A percentile compares a stretch with the other conserved stretches of the same genome.
These are phyloP conservation scores for Neofusicoccum cordaticola DNA, from an alignment of 2,329 filamentous ascomycete genomes.

Conservation along the genomic window DNA sequence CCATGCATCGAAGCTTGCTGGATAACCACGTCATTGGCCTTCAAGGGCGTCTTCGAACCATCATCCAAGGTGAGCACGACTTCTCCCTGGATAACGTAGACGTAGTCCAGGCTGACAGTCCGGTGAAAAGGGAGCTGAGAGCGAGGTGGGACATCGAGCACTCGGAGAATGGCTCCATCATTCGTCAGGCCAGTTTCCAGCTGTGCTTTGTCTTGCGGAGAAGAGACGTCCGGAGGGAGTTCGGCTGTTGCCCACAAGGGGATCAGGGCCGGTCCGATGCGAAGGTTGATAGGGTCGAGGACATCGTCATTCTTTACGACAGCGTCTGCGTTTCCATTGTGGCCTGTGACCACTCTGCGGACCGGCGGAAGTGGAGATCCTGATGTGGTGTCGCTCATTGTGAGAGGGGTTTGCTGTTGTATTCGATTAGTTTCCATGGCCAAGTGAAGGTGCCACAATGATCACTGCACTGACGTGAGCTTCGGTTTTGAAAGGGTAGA, in stretches of 20 bases:
- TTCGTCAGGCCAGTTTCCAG: neutral
- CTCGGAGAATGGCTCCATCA: neutral
- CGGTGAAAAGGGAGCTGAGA: neutral
- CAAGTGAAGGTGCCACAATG: too few relatives aligned
- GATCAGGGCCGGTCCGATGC: neutral
- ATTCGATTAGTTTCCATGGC: too few relatives aligned
- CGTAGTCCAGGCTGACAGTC: neutral
- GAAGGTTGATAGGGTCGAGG: too few relatives aligned
- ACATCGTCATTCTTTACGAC: too few relatives aligned
- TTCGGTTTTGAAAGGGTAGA: too few relatives aligned
- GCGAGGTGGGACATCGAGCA: neutral
- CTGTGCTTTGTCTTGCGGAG: neutral
- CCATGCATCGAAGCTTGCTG: neutral
- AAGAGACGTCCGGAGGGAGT: neutral
- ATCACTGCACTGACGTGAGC: too few relatives aligned
- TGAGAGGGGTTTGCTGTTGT: too few relatives aligned
- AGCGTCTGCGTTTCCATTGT: too few relatives aligned
- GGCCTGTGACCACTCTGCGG: too few relatives aligned
- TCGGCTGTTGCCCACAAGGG: neutral
- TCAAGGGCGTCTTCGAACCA: neutral
- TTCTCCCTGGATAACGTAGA: neutral
- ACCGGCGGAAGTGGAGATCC: too few relatives aligned
- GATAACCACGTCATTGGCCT: neutral
- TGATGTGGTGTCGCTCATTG: too few relatives aligned
- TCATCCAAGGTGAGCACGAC: neutral